phyloP scores from a whole-genome alignment of 1,284 basidiomycete species.

The Ustilago curta region DNA sequence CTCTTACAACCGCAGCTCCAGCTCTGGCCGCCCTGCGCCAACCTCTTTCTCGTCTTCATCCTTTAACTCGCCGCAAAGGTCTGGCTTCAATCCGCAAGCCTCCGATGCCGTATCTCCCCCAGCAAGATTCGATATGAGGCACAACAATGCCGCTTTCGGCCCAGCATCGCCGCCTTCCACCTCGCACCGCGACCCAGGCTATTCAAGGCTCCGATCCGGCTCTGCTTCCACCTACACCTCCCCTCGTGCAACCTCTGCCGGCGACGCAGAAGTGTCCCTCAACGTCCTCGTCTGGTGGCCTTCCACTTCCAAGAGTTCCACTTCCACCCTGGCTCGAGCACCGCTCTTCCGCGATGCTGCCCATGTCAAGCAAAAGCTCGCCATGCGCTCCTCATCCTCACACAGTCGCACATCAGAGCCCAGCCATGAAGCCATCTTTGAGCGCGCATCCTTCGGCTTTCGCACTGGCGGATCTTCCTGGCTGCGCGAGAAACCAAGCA shows the following conservation, averaged over 20 bases:
- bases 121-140: slow-evolving; percentile 14
- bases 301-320: slow-evolving; percentile 23
- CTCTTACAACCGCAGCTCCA: neutral
- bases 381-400: slow-evolving; percentile 20
- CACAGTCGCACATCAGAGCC: slow-evolving; percentile 18
- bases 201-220: slow-evolving; percentile 31
- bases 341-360: slow-evolving; percentile 51
- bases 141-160: slow-evolving; percentile 13
- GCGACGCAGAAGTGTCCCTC: slow-evolving; percentile 36
- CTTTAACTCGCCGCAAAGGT: neutral
- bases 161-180: slow-evolving; percentile 8
- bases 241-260: slow-evolving; percentile 7
- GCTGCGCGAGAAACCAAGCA: slow-evolving; percentile 52
- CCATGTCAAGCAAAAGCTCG: slow-evolving; percentile 46
- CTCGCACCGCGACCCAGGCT: slow-evolving; percentile 12
- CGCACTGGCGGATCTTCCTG: slow-evolving; percentile 32
- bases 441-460: slow-evolving; percentile 41
- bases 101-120: slow-evolving; percentile 1
- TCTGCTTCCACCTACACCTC: slow-evolving; percentile 22
- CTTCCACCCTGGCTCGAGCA: slow-evolving; percentile 31
- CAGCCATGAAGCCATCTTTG: slow-evolving; percentile 26
- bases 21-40: neutral
- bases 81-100: neutral
- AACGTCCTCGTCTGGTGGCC: slow-evolving; percentile 43
- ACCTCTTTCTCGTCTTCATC: neutral